Conservation (phyloP, 2,329 filamentous ascomycete species). For the Fusarium chlamydosporum region DNA sequence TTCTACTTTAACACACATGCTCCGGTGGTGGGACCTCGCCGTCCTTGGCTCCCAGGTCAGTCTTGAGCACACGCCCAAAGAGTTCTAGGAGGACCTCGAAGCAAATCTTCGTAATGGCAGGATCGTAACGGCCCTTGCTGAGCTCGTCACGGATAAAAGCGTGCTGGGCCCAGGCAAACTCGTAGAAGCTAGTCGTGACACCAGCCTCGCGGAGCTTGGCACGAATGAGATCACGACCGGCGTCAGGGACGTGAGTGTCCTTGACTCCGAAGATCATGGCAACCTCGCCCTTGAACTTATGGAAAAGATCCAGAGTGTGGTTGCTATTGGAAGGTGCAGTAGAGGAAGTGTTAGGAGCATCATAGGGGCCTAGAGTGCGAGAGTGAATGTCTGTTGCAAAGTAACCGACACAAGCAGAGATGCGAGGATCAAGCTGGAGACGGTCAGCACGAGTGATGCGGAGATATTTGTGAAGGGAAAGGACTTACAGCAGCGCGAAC, state of each 20-base stretch:
- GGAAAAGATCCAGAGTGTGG: constrained; percentile 69
- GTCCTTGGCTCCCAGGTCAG: constrained; percentile 80
- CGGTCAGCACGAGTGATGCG: constrained; percentile 4
- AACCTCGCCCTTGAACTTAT: constrained; percentile 83
- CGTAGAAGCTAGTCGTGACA: constrained; percentile 84
- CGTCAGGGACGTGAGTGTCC: constrained; percentile 89
- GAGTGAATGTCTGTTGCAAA: constrained; percentile 94
- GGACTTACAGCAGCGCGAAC: constrained; percentile 67
- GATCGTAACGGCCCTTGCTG: constrained; percentile 94
- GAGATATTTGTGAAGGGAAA: not conserved
- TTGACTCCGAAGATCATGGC: constrained; percentile 93
- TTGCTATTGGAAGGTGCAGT: constrained; percentile 57
- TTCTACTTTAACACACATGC: constrained; percentile 73
- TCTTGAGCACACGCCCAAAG: constrained; percentile 82
- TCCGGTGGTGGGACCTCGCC: constrained; percentile 74
- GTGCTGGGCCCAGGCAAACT: constrained; percentile 94
- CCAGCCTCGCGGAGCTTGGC: constrained; percentile 83
- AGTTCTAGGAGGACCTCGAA: constrained; percentile 92
- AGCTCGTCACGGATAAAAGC: constrained; percentile 95
- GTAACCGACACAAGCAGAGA: constrained; percentile 85
- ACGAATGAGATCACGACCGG: constrained; percentile 86
- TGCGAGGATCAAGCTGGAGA: constrained; percentile 76
- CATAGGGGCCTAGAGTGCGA: constrained; percentile 76
- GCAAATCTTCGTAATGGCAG: constrained; percentile 86
- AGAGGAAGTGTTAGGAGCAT: constrained; percentile 63